Evolutionary conservation across 2,329 filamentous ascomycete species (phyloP).

Genomic region (Nothomitra cinnamomea): DNA sequence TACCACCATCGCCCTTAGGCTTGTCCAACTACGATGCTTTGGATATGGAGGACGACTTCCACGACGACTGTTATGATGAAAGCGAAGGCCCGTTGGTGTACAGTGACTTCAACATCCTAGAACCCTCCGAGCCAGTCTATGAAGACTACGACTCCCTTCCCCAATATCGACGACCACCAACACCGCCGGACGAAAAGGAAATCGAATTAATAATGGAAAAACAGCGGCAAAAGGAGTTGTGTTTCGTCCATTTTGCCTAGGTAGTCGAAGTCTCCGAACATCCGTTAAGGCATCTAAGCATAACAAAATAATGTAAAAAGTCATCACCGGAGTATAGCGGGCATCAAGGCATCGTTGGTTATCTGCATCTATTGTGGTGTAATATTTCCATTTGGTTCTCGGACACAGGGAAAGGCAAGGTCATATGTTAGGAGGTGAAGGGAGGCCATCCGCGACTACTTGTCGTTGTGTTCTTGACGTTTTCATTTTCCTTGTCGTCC

Average conservation of each 20-base stretch:
- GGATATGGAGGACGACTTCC: conserved; percentile 20
- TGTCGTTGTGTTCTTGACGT: neutral
- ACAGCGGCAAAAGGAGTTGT: conserved; percentile 12
- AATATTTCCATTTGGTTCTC: neutral
- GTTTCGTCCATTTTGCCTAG: conserved; percentile 9
- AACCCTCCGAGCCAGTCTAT: conserved; percentile 9
- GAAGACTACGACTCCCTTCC: conserved; percentile 12
- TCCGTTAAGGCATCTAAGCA: neutral
- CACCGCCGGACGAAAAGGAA: conserved; percentile 10
- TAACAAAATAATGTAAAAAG: neutral
- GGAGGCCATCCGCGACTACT: neutral
- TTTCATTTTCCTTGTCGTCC: neutral
- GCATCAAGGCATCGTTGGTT: neutral
- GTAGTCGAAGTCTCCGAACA: neutral
- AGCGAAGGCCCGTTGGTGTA: conserved; percentile 9
- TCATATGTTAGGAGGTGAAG: neutral
- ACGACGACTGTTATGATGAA: conserved; percentile 6
- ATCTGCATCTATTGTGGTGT: neutral
- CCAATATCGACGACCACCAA: conserved; percentile 9
- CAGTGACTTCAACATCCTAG: conserved; percentile 14
- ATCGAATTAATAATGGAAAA: conserved; percentile 11
- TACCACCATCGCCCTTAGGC: conserved; percentile 22
- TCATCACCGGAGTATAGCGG: conserved; percentile 1
- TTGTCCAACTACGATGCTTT: conserved; percentile 27
- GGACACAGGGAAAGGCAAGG: neutral